Base-by-base conservation (phyloP, 352 stramenopile genomes). In the Globisporangium cystogenes region DNA sequence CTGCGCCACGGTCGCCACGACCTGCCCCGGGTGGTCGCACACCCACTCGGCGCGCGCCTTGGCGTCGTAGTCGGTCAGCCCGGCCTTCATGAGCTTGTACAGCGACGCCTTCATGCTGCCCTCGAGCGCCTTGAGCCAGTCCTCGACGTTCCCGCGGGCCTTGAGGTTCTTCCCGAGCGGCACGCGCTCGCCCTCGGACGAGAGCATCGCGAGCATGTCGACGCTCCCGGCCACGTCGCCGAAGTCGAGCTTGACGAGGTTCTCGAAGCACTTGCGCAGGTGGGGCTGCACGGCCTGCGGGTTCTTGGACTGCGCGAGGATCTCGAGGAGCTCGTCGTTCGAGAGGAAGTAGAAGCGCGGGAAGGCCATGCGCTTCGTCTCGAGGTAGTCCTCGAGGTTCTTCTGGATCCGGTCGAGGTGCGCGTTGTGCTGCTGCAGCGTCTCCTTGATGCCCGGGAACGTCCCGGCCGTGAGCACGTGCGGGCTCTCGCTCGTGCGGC, bases 271-370 rank as follows among this genome's bases (percentile, higher is more conserved):
- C 56, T 98, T 98, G 1, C 89, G 78, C 35, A 98, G 59, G 62
- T 98, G 94, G 0, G 90, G 92, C 50, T 98, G 93, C 15, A 98
- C 91, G 1, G 87, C 89, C 27, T 97, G 88, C 11, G 94, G 93
- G 52, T 98, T 96, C 68, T 97, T 98, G 5, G 91, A 90, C 47
- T 98, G 93, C 8, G 92, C 90, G 1, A 98, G 62, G 36, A 98
- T 98, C 55, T 98, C 94, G 0, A 98, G 71, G 20, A 98, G 65
- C 36, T 97, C 95, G 45, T 98, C 95, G 50, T 98, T 97, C 0
- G 90, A 97, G 2, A 98, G 62, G 54, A 98, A 98, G 67, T 98
- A 98, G 65, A 98, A 98, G 1, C 86, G 68, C 7, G 90, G 90
- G 48, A 97, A 97, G 4, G 86, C 86, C 86, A 96, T 96, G 11